A percentile compares a stretch with the other conserved stretches of the same genome.
phyloP scores from a whole-genome alignment of 2,329 filamentous ascomycete genomes.

The Botrytis elliptica region DNA sequence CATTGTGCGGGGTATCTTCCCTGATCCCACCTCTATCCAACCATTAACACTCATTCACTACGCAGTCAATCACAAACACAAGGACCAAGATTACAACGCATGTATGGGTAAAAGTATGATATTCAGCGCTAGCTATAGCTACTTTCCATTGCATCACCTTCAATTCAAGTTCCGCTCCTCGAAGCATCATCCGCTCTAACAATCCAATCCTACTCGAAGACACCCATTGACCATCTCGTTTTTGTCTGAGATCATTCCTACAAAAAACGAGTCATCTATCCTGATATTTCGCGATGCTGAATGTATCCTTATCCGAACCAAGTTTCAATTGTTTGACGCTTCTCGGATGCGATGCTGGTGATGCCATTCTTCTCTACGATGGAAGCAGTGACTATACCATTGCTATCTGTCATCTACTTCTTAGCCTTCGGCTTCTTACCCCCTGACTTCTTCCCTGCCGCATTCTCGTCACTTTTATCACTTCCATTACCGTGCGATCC shows the following conservation, averaged over 20 bases:
- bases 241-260: not conserved
- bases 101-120: not conserved
- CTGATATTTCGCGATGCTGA: not conserved
- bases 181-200: not conserved
- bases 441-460: not conserved
- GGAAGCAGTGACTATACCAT: not conserved
- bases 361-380: not conserved
- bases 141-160: not conserved
- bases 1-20: fast-evolving
- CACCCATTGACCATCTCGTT: not conserved
- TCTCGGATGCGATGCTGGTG: not conserved
- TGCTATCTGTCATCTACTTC: not conserved
- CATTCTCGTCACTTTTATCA: not conserved
- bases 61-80: not conserved
- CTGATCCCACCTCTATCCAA: not conserved
- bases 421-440: not conserved
- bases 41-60: not conserved
- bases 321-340: not conserved
- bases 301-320: not conserved
- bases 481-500: not conserved
- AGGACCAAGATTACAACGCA: not conserved
- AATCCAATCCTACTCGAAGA: not conserved
- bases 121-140: not conserved
- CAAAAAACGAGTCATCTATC: not conserved
- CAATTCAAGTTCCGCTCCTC: not conserved